Conservation (phyloP, 2,329 filamentous ascomycete genomes). For the Cladosporium phlei region DNA sequence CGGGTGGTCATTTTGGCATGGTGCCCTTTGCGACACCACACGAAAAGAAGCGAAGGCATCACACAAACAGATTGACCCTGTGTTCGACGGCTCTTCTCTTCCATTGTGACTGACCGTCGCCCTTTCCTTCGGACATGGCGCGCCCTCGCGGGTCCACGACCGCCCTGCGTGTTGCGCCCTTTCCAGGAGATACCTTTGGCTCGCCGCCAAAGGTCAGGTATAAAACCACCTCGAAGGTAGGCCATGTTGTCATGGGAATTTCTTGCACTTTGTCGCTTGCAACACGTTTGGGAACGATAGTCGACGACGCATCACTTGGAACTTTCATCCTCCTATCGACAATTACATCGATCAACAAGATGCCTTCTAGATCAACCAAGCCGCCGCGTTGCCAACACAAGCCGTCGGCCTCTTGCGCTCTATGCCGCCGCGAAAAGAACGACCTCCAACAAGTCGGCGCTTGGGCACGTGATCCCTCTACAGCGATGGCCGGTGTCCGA, state of each 20-base stretch:
- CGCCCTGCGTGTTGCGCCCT: too few relatives aligned
- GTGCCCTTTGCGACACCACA: too few relatives aligned
- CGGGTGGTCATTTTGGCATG: background rate
- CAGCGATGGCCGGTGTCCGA: background rate
- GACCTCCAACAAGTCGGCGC: background rate
- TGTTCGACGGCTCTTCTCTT: background rate
- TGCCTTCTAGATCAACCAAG: background rate
- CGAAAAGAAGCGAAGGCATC: conserved; percentile 3
- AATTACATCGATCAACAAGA: too few relatives aligned
- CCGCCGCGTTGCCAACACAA: background rate
- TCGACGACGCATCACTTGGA: background rate
- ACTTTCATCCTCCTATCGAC: background rate
- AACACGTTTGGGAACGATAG: too few relatives aligned
- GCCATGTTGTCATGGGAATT: too few relatives aligned
- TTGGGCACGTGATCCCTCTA: background rate
- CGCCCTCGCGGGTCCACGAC: too few relatives aligned
- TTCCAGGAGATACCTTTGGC: too few relatives aligned
- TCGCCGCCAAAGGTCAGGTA: too few relatives aligned
- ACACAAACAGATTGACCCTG: background rate
- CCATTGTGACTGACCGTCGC: too few relatives aligned
- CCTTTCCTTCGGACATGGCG: too few relatives aligned
- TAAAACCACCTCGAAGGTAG: too few relatives aligned
- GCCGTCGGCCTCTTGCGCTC: background rate
- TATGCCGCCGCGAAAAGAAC: background rate
- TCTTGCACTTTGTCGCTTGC: too few relatives aligned